Conservation (phyloP, 2,329 filamentous ascomycete genomes). For the Talaromyces verruculosus region DNA sequence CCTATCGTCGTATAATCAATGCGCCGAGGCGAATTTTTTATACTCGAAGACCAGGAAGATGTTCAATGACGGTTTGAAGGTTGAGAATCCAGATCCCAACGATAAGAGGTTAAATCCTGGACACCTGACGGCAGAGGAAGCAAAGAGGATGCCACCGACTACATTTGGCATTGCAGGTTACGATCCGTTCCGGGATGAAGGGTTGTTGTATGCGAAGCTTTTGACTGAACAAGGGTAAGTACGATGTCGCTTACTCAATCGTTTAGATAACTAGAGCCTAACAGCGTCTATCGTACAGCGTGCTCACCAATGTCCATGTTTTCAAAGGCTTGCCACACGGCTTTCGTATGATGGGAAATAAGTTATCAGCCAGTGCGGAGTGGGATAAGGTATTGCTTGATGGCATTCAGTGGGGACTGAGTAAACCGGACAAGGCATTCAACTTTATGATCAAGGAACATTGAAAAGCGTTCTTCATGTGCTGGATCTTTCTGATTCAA, state of each 20-base stretch:
- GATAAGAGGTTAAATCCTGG: conserved; percentile 31
- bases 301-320: conserved; percentile 51
- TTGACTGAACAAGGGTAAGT: conserved; percentile 48
- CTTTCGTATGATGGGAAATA: conserved; percentile 40
- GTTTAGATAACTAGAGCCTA: background rate
- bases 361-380: conserved; percentile 28
- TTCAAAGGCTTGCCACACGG: conserved; percentile 57
- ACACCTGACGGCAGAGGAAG: conserved; percentile 43
- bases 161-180: conserved; percentile 49
- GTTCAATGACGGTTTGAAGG: conserved; percentile 29
- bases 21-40: conserved; percentile 53
- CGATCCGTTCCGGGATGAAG: conserved; percentile 54
- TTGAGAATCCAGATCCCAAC: background rate
- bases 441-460: background rate
- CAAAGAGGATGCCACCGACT: conserved; percentile 47
- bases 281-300: conserved; percentile 31
- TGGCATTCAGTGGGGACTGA: conserved; percentile 27
- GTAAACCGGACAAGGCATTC: background rate
- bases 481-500: too few species aligned
- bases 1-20: conserved; percentile 49
- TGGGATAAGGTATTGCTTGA: conserved; percentile 35
- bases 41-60: conserved; percentile 40
- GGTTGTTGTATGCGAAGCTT: conserved; percentile 48
- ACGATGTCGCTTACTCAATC: background rate
- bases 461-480: background rate